Conservation (phyloP, 139 green algal species). For the Bryopsis sp. region DNA sequence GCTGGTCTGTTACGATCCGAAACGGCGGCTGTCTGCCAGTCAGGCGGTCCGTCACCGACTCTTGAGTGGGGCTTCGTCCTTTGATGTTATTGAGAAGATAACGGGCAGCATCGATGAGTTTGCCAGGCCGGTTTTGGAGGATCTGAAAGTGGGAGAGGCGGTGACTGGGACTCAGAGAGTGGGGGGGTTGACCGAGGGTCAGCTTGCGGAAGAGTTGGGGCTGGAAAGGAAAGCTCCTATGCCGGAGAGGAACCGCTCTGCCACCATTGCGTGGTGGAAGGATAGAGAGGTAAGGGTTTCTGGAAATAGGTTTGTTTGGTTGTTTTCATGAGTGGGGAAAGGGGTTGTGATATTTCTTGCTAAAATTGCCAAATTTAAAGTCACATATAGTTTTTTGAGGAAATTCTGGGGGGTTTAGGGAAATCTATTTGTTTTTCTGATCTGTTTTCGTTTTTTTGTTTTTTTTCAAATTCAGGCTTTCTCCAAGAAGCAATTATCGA, state of each 20-base stretch:
- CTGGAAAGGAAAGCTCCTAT: constrained; percentile 19
- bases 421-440: too few relatives aligned
- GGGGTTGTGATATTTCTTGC: too few relatives aligned
- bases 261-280: constrained; percentile 76
- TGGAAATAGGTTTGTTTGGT: too few relatives aligned
- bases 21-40: background rate
- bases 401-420: too few relatives aligned
- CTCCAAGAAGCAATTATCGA: too few relatives aligned
- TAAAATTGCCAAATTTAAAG: too few relatives aligned
- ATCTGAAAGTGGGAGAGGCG: background rate
- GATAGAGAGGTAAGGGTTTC: constrained; percentile 50
- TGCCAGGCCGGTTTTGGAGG: background rate
- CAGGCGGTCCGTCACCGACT: background rate
- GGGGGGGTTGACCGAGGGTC: background rate
- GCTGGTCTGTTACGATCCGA: constrained; percentile 19
- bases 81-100: background rate
- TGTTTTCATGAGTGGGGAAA: too few relatives aligned
- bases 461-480: too few relatives aligned
- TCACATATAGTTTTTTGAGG: too few relatives aligned
- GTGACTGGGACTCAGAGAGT: constrained; percentile 5
- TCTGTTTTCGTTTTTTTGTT: too few relatives aligned
- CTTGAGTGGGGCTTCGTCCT: background rate
- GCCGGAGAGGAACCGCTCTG: constrained; percentile 25
- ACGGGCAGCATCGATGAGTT: constrained; percentile 1
- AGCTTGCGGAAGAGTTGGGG: constrained; percentile 28